Percentiles rank a stretch among this genome's conserved stretches.
phyloP scores from a whole-genome alignment of 495 filamentous ascomycete species.

The Aspergillus mulundensis region DNA sequence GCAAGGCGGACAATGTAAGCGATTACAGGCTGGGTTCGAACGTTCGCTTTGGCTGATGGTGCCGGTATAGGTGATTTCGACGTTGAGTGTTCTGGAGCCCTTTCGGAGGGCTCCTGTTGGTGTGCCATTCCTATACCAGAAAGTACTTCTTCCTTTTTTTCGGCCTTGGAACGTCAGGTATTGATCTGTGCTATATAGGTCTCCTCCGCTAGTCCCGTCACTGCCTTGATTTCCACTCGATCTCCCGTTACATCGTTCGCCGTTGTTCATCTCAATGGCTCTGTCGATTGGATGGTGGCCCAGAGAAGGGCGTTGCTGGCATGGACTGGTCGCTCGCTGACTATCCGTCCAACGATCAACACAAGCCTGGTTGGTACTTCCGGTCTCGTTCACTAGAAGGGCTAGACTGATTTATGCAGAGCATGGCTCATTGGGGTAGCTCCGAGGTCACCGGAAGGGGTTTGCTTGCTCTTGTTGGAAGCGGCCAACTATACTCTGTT shows the following conservation, averaged over 20 bases:
- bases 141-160: slow-evolving; percentile 29
- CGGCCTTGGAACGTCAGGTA: background rate
- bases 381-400: background rate
- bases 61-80: slow-evolving; percentile 63
- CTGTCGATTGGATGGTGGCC: slow-evolving; percentile 91
- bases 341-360: slow-evolving; percentile 69
- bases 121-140: slow-evolving; percentile 92
- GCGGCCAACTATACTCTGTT: slow-evolving; percentile 82
- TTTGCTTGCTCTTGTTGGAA: slow-evolving; percentile 75
- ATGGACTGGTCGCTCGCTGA: slow-evolving; percentile 90
- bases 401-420: slow-evolving; percentile 51
- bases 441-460: slow-evolving; percentile 83
- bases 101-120: slow-evolving; percentile 71
- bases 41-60: background rate
- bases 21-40: background rate
- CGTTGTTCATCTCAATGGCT: slow-evolving; percentile 84
- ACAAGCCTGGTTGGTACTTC: slow-evolving; percentile 55
- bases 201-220: slow-evolving; percentile 78
- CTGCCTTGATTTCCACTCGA: slow-evolving; percentile 80
- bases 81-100: slow-evolving; percentile 80
- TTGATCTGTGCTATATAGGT: slow-evolving; percentile 43
- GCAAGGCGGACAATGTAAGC: slow-evolving; percentile 83
- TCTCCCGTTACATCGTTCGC: slow-evolving; percentile 78
- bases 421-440: slow-evolving; percentile 85
- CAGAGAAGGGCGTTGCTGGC: slow-evolving; percentile 83